phyloP scores from a whole-genome alignment of 495 filamentous ascomycete species.

The Lichina pygmaea region DNA sequence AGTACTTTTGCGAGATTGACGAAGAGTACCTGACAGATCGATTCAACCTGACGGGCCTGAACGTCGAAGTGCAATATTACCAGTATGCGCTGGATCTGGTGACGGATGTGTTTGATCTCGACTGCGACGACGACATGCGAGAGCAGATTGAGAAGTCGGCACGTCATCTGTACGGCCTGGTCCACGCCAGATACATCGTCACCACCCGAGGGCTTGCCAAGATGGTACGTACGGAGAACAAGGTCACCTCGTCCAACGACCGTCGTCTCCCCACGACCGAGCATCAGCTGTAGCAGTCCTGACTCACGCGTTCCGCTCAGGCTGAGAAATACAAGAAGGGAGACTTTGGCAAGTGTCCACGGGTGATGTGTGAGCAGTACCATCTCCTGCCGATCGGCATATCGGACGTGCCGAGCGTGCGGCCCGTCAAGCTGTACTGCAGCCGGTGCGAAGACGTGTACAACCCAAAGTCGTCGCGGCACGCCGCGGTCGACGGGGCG shows the following conservation, averaged over 20 bases:
- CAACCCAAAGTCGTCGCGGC: conserved; percentile 93
- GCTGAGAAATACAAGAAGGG: conserved; percentile 96
- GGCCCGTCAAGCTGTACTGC: conserved; percentile 89
- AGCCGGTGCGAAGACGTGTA: conserved; percentile 93
- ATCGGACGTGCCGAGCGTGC: conserved; percentile 57
- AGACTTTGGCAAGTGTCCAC: conserved; percentile 94
- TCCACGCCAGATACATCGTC: conserved; percentile 93
- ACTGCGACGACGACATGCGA: conserved; percentile 93
- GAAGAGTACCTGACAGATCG: conserved; percentile 96
- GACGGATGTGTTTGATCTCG: conserved; percentile 97
- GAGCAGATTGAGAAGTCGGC: conserved; percentile 97
- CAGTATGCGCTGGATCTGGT: conserved; percentile 97
- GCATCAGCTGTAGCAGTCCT: not conserved
- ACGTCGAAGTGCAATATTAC: conserved; percentile 94
- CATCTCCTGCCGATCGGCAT: conserved; percentile 83
- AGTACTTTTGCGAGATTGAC: conserved; percentile 99
- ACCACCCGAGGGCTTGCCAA: conserved; percentile 83
- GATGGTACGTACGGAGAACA: conserved; percentile 37
- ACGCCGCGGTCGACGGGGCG: conserved; percentile 82
- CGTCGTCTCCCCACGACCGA: too few relatives aligned
- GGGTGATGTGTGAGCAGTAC: conserved; percentile 76
- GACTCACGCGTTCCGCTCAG: conserved; percentile 18
- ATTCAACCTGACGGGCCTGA: conserved; percentile 93
- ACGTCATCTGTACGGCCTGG: conserved; percentile 81
- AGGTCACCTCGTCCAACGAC: conserved; percentile 2